These are phyloP conservation scores for Senna tora DNA, from an alignment of 306 rosid genomes.

Conservation along the genomic window DNA sequence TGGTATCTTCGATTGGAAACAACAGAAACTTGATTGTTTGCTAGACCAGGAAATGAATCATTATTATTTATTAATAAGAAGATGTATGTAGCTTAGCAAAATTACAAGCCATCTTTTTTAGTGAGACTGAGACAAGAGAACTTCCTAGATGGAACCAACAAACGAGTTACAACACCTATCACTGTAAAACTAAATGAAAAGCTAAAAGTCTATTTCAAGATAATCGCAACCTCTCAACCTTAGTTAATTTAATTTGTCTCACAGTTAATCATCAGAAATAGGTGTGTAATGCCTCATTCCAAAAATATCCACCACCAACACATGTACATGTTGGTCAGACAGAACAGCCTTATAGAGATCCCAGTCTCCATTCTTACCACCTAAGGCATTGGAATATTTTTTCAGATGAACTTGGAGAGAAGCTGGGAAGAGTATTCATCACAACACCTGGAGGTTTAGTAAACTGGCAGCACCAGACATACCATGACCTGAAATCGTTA, in stretches of 20 bases:
- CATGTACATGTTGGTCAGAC: background rate
- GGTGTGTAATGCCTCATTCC: constrained; percentile 10
- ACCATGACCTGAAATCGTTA: constrained; percentile 34
- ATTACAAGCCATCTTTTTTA: constrained; percentile 4
- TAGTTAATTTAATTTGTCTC: constrained; percentile 15
- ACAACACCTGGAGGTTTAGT: constrained; percentile 5
- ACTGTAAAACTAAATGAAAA: constrained; percentile 13
- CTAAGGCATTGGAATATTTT: background rate
- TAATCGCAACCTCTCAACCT: constrained; percentile 14
- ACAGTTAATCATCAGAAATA: background rate
- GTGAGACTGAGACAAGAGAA: background rate
- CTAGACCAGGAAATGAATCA: background rate
- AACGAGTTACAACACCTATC: constrained; percentile 11
- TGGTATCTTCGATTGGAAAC: too few relatives aligned
- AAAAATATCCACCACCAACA: background rate
- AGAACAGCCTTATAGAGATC: background rate
- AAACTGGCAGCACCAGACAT: constrained; percentile 4
- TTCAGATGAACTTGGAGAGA: constrained; percentile 12
- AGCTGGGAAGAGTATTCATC: constrained; percentile 23
- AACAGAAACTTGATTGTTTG: too few relatives aligned
- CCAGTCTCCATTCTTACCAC: background rate
- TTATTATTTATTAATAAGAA: background rate
- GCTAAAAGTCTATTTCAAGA: constrained; percentile 6
- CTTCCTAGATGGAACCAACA: constrained; percentile 14
- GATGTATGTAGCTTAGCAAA: constrained; percentile 6